These are phyloP conservation scores for Dendrobium chrysotoxum DNA, from an alignment of 106 monocot genomes.

Conservation along the genomic window DNA sequence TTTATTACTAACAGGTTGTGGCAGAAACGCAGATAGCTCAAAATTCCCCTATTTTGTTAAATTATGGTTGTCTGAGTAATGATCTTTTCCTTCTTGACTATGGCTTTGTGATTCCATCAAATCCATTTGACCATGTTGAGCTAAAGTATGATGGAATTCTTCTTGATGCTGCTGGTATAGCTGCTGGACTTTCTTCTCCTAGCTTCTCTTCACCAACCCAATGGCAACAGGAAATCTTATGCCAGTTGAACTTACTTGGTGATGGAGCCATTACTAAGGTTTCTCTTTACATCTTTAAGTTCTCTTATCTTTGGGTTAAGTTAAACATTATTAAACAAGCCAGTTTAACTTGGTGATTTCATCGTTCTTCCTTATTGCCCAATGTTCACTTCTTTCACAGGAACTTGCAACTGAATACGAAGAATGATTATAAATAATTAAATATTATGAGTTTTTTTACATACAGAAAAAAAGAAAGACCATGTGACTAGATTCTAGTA, in stretches of 20 bases:
- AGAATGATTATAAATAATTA: not conserved
- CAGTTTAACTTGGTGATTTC: not conserved
- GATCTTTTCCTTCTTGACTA: slow-evolving; percentile 95
- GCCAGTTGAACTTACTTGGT: slow-evolving; percentile 62
- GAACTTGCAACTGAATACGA: not conserved
- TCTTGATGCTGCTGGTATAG: slow-evolving; percentile 82
- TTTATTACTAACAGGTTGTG: slow-evolving; percentile 42
- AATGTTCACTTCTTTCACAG: not conserved
- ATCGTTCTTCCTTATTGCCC: not conserved
- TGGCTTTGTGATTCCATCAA: slow-evolving; percentile 84
- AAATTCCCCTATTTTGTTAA: slow-evolving; percentile 52
- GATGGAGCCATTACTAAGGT: slow-evolving; percentile 73
- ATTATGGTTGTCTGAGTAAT: slow-evolving; percentile 85
- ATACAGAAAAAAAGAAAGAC: too few species aligned
- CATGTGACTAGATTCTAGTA: too few species aligned
- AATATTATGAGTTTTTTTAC: not conserved
- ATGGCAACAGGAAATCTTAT: slow-evolving; percentile 86
- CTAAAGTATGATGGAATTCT: slow-evolving; percentile 75
- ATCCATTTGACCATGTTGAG: slow-evolving; percentile 72
- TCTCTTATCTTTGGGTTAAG: not conserved
- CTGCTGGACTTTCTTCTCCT: slow-evolving; percentile 71
- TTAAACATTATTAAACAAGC: not conserved
- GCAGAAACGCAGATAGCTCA: slow-evolving; percentile 55
- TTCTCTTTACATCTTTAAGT: not conserved
- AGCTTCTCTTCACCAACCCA: slow-evolving; percentile 66